Percentiles rank a stretch among this genome's conserved stretches.
phyloP scores from a whole-genome alignment of 169 alveolate genomes.

The Perkinsus olseni region DNA sequence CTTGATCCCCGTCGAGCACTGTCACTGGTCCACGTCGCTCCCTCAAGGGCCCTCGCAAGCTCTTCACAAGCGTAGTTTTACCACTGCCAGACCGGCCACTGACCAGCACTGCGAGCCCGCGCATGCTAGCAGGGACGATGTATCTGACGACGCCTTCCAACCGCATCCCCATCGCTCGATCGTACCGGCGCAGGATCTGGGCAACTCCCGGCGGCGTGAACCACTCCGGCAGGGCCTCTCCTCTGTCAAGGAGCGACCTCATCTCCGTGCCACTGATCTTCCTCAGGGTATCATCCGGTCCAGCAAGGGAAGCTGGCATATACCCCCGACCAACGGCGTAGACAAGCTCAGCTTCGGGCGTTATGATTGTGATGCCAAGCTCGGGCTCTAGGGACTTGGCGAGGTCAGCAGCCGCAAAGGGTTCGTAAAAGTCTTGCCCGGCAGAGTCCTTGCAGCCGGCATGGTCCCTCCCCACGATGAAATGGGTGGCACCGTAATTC shows the following conservation, averaged over 20 bases:
- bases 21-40: slow-evolving; percentile 30
- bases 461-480: slow-evolving; percentile 48
- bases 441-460: slow-evolving; percentile 35
- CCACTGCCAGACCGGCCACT: slow-evolving; percentile 13
- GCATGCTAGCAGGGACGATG: not conserved
- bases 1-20: slow-evolving; percentile 34
- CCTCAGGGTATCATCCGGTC: not conserved
- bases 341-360: not conserved
- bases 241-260: slow-evolving; percentile 10
- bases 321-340: slow-evolving; percentile 10
- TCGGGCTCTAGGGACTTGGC: not conserved
- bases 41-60: slow-evolving; percentile 18
- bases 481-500: slow-evolving; percentile 47
- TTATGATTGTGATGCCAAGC: not conserved
- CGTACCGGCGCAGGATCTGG: slow-evolving; percentile 22
- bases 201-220: slow-evolving; percentile 37
- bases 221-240: slow-evolving; percentile 38
- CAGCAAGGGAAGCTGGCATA: not conserved
- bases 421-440: not conserved
- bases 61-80: slow-evolving; percentile 38
- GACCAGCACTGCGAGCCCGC: not conserved
- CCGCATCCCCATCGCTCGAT: not conserved
- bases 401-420: not conserved
- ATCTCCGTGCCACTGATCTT: slow-evolving; percentile 37
- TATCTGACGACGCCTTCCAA: not conserved